Evolutionary conservation across 2,329 filamentous ascomycete species (phyloP), one percentile per base, ranked within the genome.

Genomic region (Coniella lustricola): DNA sequence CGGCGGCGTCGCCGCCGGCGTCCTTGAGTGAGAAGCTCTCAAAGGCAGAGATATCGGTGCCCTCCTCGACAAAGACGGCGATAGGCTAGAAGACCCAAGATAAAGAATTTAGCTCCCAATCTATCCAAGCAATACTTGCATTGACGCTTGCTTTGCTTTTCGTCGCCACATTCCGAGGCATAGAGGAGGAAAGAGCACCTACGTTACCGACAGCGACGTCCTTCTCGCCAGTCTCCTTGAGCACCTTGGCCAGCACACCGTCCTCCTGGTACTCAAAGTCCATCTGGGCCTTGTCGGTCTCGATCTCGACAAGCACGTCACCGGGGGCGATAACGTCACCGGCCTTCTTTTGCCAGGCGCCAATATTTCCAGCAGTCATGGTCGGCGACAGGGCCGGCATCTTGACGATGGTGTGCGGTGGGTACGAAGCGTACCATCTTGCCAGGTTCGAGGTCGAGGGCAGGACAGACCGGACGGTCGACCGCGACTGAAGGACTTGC

Each of bases 211-310:
- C 90, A 25, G 91, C 69, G 54, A 98, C 75, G 67, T 98, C 93
- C 77, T 97, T 98, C 70, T 85, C 85, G 57, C 94, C 94, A 52
- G 85, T 84, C 39, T 95, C 87, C 74, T 90, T 93, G 64, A 98
- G 76, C 56, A 97, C 79, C 79, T 95, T 95, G 62, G 93, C 91
- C 59, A 98, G 78, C 53, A 95, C 80, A 75, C 91, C 93, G 67
- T 97, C 93, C 64, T 98, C 93, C 72, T 98, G 93, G 73, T 95
- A 97, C 72, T 98, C 93, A 68, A 98, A 97, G 76, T 98, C 93
- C 93, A 98, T 98, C 76, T 97, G 93, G 56, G 93, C 93, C 80
- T 98, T 98, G 73, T 98, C 93, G 61, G 93, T 98, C 80, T 98
- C 93, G 63, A 97, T 95, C 77, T 95, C 90, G 59, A 95, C 90